Evolutionary conservation across 2,329 filamentous ascomycete species (phyloP).

Genomic region (Ophiostoma novo-ulmi): DNA sequence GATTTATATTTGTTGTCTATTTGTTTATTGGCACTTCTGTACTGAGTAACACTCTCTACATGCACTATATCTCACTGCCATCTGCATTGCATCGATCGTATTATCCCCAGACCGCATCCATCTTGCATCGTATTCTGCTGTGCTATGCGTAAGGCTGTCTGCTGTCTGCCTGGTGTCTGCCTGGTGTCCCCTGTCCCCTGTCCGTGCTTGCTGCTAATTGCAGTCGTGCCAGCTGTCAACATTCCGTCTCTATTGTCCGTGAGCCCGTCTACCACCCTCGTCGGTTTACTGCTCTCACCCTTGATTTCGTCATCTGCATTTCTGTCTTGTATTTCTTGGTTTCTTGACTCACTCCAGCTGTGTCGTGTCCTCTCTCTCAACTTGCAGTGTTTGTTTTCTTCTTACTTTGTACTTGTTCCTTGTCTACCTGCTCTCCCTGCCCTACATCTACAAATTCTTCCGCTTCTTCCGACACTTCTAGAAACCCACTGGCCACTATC

Average conservation of each 20-base stretch:
- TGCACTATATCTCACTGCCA: background rate
- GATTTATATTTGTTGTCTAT: background rate
- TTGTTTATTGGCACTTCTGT: background rate
- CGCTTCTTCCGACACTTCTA: conserved; percentile 3
- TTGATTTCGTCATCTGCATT: background rate
- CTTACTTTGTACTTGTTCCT: background rate
- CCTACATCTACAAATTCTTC: background rate
- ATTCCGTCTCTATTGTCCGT: background rate
- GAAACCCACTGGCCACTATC: background rate
- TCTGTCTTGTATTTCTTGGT: background rate
- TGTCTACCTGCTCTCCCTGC: background rate
- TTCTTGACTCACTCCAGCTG: conserved; percentile 4
- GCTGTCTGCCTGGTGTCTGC: no score
- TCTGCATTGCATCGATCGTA: background rate
- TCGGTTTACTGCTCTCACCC: background rate
- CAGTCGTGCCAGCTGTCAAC: background rate
- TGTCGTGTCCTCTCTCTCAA: background rate
- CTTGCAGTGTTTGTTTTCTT: background rate
- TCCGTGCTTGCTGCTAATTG: no score
- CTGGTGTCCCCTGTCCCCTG: no score
- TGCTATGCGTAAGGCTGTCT: background rate
- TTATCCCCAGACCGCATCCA: background rate
- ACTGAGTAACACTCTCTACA: no score
- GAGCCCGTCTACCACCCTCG: background rate
- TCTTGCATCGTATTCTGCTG: background rate